Percentiles rank a stretch among this genome's conserved stretches.
Evolutionary conservation across 306 rosid species (phyloP).

Genomic region (Oxytropis ochrocephala): DNA sequence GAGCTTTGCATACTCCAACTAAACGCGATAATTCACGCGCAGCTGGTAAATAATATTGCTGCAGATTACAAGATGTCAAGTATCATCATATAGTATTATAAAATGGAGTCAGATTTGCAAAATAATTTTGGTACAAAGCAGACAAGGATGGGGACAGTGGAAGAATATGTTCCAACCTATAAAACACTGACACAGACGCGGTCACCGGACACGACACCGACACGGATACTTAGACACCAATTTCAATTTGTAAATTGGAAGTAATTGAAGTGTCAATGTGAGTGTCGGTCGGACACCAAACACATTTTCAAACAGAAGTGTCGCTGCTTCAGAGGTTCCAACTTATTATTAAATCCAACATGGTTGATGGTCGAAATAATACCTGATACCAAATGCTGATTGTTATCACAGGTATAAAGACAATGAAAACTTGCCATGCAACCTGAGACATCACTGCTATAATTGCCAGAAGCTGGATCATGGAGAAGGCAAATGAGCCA

Average conservation of each 20-base stretch:
- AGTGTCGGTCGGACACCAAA: too few relatives aligned
- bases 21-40: slow-evolving; percentile 82
- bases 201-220: too few relatives aligned
- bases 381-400: slow-evolving; percentile 33
- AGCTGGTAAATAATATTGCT: slow-evolving; percentile 71
- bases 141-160: neutral
- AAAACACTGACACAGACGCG: too few relatives aligned
- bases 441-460: slow-evolving; percentile 30
- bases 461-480: slow-evolving; percentile 21
- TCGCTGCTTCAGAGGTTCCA: too few relatives aligned
- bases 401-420: slow-evolving; percentile 32
- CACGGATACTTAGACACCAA: too few relatives aligned
- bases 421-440: slow-evolving; percentile 35
- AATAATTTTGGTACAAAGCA: neutral
- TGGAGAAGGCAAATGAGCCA: neutral
- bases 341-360: too few relatives aligned
- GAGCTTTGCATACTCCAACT: slow-evolving; percentile 74
- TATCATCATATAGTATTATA: neutral
- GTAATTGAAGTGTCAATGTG: too few relatives aligned
- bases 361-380: neutral
- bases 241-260: too few relatives aligned
- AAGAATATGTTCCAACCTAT: neutral
- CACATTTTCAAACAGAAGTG: too few relatives aligned
- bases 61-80: slow-evolving; percentile 21
- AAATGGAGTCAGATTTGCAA: neutral